Percentiles rank a stretch among this genome's conserved stretches.
Conservation (phyloP, 2,329 filamentous ascomycete genomes). For the Cadophora luteo-olivacea region DNA sequence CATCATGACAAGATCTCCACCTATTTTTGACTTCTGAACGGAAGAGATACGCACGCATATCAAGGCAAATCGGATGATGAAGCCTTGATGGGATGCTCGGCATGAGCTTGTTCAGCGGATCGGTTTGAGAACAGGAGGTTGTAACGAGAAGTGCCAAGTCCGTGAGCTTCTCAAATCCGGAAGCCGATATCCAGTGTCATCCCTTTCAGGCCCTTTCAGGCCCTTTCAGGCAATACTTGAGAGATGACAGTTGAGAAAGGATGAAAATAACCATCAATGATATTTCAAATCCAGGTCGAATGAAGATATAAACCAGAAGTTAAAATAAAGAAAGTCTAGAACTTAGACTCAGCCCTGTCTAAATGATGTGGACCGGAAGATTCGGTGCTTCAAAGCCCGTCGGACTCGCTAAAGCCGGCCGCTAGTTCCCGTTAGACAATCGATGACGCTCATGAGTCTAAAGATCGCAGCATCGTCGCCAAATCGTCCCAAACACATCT, state of each 20-base stretch:
- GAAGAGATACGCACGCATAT: background rate
- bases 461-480: background rate
- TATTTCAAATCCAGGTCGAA: background rate
- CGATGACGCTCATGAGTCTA: conserved; percentile 25
- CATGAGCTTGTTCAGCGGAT: conserved; percentile 17
- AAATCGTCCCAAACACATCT: background rate
- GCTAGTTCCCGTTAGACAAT: conserved; percentile 10
- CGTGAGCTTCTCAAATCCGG: background rate
- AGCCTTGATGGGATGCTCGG: conserved; percentile 1
- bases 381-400: background rate
- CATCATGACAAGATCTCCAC: conserved; percentile 4
- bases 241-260: background rate
- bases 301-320: conserved; percentile 9
- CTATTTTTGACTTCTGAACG: background rate
- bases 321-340: background rate
- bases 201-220: background rate
- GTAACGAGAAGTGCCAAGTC: conserved; percentile 14
- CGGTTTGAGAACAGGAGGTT: conserved; percentile 1
- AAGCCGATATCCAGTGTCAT: background rate
- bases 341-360: conserved; percentile 9
- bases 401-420: conserved; percentile 14
- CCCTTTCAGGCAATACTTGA: background rate
- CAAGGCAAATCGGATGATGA: background rate
- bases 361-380: background rate
- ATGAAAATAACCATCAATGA: background rate